Percentiles rank a stretch among this genome's conserved stretches.
Conservation (phyloP, 1,284 basidiomycete species). For the Heliocybe sulcata region DNA sequence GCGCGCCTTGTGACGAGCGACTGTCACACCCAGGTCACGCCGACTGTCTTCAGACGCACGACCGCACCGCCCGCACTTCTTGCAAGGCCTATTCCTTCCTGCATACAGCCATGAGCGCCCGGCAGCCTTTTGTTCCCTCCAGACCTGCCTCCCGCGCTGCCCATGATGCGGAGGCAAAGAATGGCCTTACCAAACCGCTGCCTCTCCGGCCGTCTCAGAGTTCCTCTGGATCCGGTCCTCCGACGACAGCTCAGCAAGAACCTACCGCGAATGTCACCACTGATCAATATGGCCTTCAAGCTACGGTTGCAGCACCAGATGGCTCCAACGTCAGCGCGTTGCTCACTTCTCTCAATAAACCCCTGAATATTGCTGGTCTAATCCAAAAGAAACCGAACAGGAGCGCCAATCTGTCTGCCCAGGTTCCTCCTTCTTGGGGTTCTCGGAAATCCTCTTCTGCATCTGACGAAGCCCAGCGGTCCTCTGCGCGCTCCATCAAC, state of each 20-base stretch:
- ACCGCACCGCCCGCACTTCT: no score
- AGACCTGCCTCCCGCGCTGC: slow-evolving; percentile 1
- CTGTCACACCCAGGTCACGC: no score
- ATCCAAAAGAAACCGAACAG: not conserved
- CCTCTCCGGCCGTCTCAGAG: not conserved
- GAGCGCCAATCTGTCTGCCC: not conserved
- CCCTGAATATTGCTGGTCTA: not conserved
- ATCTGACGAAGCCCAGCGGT: not conserved
- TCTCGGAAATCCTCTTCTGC: not conserved
- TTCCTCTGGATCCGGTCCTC: not conserved
- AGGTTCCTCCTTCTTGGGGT: not conserved
- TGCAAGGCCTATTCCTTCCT: no score
- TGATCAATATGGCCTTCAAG: not conserved
- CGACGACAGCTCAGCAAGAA: not conserved
- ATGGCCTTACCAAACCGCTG: not conserved
- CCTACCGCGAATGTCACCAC: not conserved
- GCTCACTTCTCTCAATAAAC: not conserved
- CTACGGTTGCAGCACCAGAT: not conserved
- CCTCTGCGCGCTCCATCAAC: not conserved
- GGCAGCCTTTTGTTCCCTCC: slow-evolving; percentile 2
- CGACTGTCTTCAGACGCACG: no score
- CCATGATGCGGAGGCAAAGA: not conserved
- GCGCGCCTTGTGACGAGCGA: no score
- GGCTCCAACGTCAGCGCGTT: not conserved
- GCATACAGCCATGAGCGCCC: not conserved